phyloP scores from a whole-genome alignment of 2,329 filamentous ascomycete genomes.

The Aspergillus sp. region DNA sequence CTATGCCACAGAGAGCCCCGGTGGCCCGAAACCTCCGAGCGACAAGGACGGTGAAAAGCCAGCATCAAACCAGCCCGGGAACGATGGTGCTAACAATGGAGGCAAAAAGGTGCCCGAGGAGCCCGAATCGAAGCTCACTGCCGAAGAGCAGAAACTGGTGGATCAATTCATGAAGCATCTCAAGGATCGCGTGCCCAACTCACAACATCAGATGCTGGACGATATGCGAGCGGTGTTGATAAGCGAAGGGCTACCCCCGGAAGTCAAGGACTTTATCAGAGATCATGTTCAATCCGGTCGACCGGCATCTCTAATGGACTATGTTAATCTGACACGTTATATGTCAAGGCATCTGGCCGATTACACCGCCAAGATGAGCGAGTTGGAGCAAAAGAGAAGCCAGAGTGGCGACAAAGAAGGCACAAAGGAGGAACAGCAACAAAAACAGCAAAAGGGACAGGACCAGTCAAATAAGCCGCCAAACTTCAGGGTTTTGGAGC shows the following conservation, averaged over 20 bases:
- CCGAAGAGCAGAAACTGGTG: slow-evolving; percentile 55
- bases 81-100: slow-evolving; percentile 40
- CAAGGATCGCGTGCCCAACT: slow-evolving; percentile 55
- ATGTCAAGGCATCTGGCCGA: slow-evolving; percentile 53
- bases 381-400: slow-evolving; percentile 21
- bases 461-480: slow-evolving; percentile 24
- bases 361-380: slow-evolving; percentile 34
- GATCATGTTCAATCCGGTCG: slow-evolving; percentile 45
- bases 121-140: slow-evolving; percentile 43
- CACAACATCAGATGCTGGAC: slow-evolving; percentile 57
- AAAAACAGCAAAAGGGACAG: slow-evolving; percentile 21
- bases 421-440: slow-evolving; percentile 13
- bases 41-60: slow-evolving; percentile 30
- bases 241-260: slow-evolving; percentile 64
- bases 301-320: slow-evolving; percentile 49
- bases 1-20: slow-evolving; percentile 42
- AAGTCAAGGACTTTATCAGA: slow-evolving; percentile 61
- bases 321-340: slow-evolving; percentile 57
- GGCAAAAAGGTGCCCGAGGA: slow-evolving; percentile 32
- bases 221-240: slow-evolving; percentile 60
- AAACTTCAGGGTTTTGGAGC: slow-evolving; percentile 36
- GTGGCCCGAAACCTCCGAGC: slow-evolving; percentile 41
- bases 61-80: slow-evolving; percentile 32
- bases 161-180: slow-evolving; percentile 53
- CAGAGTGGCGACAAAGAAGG: slow-evolving; percentile 24